Percentiles rank a stretch among this genome's conserved stretches.
These are phyloP conservation scores for Closterium sp. DNA, from an alignment of 139 green algal genomes.

Conservation along the genomic window DNA sequence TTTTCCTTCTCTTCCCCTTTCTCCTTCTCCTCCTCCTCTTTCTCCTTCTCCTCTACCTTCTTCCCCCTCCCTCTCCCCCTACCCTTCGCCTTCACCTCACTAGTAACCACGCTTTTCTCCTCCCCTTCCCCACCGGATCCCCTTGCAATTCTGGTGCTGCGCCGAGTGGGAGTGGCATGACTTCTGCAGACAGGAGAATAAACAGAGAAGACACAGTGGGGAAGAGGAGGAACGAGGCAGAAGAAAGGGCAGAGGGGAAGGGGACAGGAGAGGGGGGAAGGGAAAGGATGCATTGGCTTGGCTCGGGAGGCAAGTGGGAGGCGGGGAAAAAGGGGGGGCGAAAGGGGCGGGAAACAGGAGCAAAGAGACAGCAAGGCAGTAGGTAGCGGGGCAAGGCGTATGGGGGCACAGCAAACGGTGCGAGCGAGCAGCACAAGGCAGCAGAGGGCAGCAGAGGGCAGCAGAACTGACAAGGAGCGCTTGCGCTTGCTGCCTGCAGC, in stretches of 20 bases:
- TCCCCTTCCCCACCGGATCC: background rate
- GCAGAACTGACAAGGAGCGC: background rate
- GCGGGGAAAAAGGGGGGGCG: too few species aligned
- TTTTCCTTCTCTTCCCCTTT: background rate
- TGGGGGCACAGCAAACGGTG: too few species aligned
- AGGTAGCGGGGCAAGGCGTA: too few species aligned
- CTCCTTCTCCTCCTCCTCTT: background rate
- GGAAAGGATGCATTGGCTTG: too few species aligned
- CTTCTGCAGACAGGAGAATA: background rate
- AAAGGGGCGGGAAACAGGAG: too few species aligned
- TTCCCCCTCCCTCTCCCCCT: background rate
- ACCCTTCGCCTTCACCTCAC: background rate
- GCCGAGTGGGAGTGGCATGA: background rate
- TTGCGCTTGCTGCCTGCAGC: slow-evolving; percentile 1
- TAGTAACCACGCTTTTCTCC: background rate
- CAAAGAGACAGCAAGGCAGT: too few species aligned
- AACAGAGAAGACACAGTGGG: background rate
- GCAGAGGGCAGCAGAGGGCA: background rate
- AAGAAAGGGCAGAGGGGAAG: background rate
- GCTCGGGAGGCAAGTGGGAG: too few species aligned
- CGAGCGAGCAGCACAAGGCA: too few species aligned
- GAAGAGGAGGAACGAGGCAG: background rate
- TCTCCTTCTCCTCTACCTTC: background rate
- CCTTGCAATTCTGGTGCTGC: background rate
- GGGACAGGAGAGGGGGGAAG: background rate